Evolutionary conservation across 148 eudicot species (phyloP).

Genomic region (Diospyros kaki): DNA sequence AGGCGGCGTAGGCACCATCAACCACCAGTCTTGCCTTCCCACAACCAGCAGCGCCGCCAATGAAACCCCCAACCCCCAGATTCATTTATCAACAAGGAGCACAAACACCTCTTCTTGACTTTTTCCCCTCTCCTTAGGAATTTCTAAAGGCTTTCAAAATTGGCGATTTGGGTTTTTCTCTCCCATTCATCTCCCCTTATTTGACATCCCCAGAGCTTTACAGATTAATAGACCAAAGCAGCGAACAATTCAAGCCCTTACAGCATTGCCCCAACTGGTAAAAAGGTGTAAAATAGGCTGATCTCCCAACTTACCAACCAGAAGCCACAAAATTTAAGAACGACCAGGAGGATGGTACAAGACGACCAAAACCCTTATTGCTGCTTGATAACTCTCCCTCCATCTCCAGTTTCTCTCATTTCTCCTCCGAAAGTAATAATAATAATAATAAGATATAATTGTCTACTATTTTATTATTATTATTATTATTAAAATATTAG

Average conservation of each 20-base stretch:
- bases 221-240: slow-evolving; percentile 5
- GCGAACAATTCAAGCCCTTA: neutral
- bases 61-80: slow-evolving; percentile 35
- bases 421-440: neutral
- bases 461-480: too few relatives aligned
- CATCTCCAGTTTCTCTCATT: neutral
- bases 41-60: slow-evolving; percentile 17
- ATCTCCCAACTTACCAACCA: slow-evolving; percentile 33
- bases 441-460: neutral
- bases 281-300: slow-evolving; percentile 5
- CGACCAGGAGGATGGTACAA: slow-evolving; percentile 31
- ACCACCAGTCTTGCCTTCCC: slow-evolving; percentile 24
- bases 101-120: neutral
- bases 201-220: slow-evolving; percentile 10
- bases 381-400: slow-evolving; percentile 14
- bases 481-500: too few relatives aligned
- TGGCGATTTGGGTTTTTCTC: slow-evolving; percentile 1
- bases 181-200: neutral
- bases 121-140: neutral
- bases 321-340: slow-evolving; percentile 39
- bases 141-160: slow-evolving; percentile 10
- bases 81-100: slow-evolving; percentile 23
- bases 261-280: neutral
- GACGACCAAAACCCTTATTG: slow-evolving; percentile 39
- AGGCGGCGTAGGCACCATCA: slow-evolving; percentile 23